These are phyloP conservation scores for Ganoderma sp. DNA, from an alignment of 1,284 basidiomycete species.

Conservation along the genomic window DNA sequence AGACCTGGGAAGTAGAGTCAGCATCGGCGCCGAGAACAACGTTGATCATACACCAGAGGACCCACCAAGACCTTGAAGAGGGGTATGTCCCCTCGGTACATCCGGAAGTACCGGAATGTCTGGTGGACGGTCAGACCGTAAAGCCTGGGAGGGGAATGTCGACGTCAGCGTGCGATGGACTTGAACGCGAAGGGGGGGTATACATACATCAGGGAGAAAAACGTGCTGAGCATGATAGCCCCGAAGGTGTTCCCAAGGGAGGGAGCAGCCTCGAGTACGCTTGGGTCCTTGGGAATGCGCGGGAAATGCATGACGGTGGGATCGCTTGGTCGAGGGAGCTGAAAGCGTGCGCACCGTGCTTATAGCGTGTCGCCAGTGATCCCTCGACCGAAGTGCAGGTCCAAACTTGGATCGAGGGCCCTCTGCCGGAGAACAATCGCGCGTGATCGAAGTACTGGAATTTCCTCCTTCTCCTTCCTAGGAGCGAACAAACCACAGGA, in stretches of 20 bases:
- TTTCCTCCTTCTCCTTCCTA: not conserved
- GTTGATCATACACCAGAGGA: not conserved
- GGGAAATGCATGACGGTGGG: not conserved
- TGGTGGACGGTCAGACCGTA: conserved; percentile 11
- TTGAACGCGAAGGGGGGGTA: not conserved
- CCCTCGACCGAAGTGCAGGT: not conserved
- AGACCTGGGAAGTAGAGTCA: not conserved
- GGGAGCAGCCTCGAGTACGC: not conserved
- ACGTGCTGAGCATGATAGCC: conserved; percentile 11
- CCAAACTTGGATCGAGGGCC: not conserved
- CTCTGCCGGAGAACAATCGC: not conserved
- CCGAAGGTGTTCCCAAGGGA: conserved; percentile 7
- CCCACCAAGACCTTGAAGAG: conserved; percentile 3
- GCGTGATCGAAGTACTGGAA: not conserved
- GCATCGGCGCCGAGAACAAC: not conserved
- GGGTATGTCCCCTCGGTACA: not conserved
- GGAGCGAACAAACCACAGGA: not conserved
- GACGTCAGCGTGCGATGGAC: not conserved
- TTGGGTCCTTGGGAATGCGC: not conserved
- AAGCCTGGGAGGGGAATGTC: not conserved
- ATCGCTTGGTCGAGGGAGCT: not conserved
- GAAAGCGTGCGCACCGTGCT: not conserved
- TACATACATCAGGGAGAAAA: conserved; percentile 6
- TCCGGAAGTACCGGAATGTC: conserved; percentile 12
- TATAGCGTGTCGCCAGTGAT: not conserved